Evolutionary conservation across 768 basidiomycete species (phyloP), one percentile per base, ranked within the genome.

Genomic region (Amanita pseudoporphyria): DNA sequence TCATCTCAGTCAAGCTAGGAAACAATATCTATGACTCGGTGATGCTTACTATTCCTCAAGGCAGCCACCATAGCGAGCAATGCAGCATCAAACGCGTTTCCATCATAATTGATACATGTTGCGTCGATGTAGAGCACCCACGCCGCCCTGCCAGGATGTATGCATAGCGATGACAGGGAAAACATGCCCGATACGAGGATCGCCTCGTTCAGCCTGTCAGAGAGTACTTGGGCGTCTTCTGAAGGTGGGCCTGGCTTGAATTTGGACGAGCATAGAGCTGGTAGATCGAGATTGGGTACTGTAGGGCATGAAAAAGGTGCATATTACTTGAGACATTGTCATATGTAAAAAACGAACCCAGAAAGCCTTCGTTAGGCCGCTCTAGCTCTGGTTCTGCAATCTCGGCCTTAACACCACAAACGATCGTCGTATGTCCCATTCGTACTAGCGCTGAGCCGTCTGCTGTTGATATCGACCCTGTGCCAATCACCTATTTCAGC

Each of bases 111-210:
- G 55, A 99, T 89, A 62, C 95, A 97, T 0, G 85, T 88, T 24
- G 88, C 81, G 56, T 99, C 96, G 56, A 97, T 75, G 60, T 97
- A 98, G n/a, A 98, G 73, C 24, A 86, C 85, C 91, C 93, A 99
- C 0, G 72, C 92, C 0, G 90, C 76, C 61, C 85, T 88, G 3
- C 81, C 82, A 0, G 79, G 76, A 13, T 85, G 74, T n/a, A n/a
- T n/a, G n/a, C n/a, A n/a, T n/a, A n/a, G n/a, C n/a, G n/a, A n/a
- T n/a, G n/a, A n/a, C n/a, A 82, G 73, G 0, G 86, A 70, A 6
- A 98, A 54, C 13, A 84, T 60, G 19, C 73, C 73, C 12, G 89
- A 81, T 87, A 81, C 71, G 39, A 82, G 55, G 14, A 96, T 70
- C 13, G 79, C 74, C 54, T 92, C 82, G 56, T 90, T 81, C 49